phyloP scores from a whole-genome alignment of 495 filamentous ascomycete genomes.

The Penicillium flavigenum region DNA sequence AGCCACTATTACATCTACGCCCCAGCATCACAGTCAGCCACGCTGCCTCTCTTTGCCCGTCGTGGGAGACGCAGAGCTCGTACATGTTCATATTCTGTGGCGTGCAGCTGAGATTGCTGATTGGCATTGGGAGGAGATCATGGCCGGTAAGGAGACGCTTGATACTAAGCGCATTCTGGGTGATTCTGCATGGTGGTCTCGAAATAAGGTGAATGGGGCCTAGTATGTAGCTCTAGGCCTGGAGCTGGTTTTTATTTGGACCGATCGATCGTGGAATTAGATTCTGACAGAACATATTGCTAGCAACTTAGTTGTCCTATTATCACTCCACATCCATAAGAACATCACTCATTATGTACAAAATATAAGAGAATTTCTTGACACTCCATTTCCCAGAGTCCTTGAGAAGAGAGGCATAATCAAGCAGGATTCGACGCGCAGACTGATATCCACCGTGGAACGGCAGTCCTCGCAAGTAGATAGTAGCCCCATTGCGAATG shows the following conservation, averaged over 20 bases:
- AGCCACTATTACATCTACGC: not conserved
- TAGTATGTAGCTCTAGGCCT: not conserved
- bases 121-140: slow-evolving; percentile 4
- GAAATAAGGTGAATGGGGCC: not conserved
- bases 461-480: slow-evolving; percentile 48
- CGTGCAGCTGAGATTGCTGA: slow-evolving; percentile 4
- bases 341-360: slow-evolving; percentile 56
- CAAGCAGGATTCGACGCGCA: slow-evolving; percentile 47
- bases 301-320: too few relatives aligned
- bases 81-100: not conserved
- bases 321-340: slow-evolving; percentile 46
- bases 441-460: slow-evolving; percentile 51
- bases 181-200: not conserved
- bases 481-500: slow-evolving; percentile 50
- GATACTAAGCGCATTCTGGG: not conserved
- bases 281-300: too few relatives aligned
- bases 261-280: not conserved
- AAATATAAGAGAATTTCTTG: slow-evolving; percentile 48
- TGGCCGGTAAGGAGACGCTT: not conserved
- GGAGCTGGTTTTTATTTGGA: not conserved
- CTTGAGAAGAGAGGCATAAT: slow-evolving; percentile 51
- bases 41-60: slow-evolving; percentile 4
- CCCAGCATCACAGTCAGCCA: not conserved
- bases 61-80: not conserved
- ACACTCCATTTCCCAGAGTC: slow-evolving; percentile 54